Evolutionary conservation across 2,329 filamentous ascomycete species (phyloP).

Genomic region (Plectosphaerella cucumerina): DNA sequence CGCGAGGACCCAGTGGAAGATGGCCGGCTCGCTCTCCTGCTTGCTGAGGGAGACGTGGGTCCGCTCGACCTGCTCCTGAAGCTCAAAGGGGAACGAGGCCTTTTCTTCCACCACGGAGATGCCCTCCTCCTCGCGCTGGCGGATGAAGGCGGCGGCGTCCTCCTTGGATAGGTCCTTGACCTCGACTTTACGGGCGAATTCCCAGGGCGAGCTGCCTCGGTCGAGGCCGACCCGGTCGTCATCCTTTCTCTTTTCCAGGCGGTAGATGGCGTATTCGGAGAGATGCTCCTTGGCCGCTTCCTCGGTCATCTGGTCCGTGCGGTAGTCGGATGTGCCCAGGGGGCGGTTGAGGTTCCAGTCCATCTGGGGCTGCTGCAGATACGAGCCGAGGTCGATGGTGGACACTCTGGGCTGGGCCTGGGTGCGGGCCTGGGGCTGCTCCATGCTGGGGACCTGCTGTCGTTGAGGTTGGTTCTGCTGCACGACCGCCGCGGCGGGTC

Average conservation of each 20-base stretch:
- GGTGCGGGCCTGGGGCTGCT: no score
- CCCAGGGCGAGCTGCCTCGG: slow-evolving; percentile 32
- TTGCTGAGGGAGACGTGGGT: slow-evolving; percentile 28
- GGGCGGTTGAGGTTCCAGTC: neutral
- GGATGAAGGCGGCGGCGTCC: slow-evolving; percentile 31
- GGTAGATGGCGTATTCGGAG: slow-evolving; percentile 34
- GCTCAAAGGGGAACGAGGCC: slow-evolving; percentile 23
- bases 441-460: no score
- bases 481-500: no score
- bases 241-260: slow-evolving; percentile 33
- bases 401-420: no score
- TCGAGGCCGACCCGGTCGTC: slow-evolving; percentile 29
- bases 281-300: slow-evolving; percentile 32
- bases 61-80: slow-evolving; percentile 38
- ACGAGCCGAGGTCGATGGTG: no score
- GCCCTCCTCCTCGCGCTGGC: slow-evolving; percentile 28
- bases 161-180: slow-evolving; percentile 31
- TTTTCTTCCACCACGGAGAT: slow-evolving; percentile 32
- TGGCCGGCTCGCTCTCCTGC: slow-evolving; percentile 28
- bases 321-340: slow-evolving; percentile 25
- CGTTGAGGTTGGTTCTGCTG: no score
- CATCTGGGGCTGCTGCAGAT: neutral
- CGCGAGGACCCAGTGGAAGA: slow-evolving; percentile 34
- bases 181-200: slow-evolving; percentile 25
- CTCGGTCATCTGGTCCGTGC: slow-evolving; percentile 29